phyloP scores from a whole-genome alignment of 2,329 filamentous ascomycete genomes.

The Fusarium anthophilum region DNA sequence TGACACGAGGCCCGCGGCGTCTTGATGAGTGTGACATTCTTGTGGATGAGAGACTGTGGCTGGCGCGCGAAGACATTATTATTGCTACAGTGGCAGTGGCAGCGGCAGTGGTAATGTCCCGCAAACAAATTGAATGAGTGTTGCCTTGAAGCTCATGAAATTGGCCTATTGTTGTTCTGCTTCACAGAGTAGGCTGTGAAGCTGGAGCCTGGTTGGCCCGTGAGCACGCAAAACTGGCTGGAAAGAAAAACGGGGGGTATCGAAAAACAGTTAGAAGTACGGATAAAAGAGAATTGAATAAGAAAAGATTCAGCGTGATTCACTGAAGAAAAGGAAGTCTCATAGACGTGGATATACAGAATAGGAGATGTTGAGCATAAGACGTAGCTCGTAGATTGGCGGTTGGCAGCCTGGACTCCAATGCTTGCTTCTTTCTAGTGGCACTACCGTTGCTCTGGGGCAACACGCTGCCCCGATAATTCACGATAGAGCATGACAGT shows the following conservation, averaged over 20 bases:
- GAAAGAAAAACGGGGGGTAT: not conserved
- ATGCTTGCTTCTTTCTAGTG: constrained; percentile 29
- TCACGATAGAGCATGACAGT: constrained; percentile 30
- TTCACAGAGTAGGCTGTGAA: not conserved
- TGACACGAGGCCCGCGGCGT: constrained; percentile 41
- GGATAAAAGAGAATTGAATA: not conserved
- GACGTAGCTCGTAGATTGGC: constrained; percentile 17
- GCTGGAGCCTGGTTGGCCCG: not conserved
- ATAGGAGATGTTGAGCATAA: constrained; percentile 8
- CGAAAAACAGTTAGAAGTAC: not conserved
- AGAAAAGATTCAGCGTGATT: not conserved
- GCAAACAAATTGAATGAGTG: not conserved
- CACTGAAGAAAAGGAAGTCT: not conserved
- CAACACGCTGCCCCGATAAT: constrained; percentile 43
- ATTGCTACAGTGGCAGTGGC: not conserved
- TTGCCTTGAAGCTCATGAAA: not conserved
- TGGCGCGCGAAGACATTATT: constrained; percentile 29
- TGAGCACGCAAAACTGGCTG: not conserved
- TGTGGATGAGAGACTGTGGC: constrained; percentile 12
- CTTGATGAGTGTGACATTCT: constrained; percentile 37
- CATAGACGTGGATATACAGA: not conserved
- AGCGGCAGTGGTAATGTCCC: not conserved
- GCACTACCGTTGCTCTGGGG: constrained; percentile 38
- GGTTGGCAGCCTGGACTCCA: constrained; percentile 26
- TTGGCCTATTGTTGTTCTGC: constrained; percentile 1